phyloP scores from a whole-genome alignment of 257 asterid genomes.

The Eucommia ulmoides region DNA sequence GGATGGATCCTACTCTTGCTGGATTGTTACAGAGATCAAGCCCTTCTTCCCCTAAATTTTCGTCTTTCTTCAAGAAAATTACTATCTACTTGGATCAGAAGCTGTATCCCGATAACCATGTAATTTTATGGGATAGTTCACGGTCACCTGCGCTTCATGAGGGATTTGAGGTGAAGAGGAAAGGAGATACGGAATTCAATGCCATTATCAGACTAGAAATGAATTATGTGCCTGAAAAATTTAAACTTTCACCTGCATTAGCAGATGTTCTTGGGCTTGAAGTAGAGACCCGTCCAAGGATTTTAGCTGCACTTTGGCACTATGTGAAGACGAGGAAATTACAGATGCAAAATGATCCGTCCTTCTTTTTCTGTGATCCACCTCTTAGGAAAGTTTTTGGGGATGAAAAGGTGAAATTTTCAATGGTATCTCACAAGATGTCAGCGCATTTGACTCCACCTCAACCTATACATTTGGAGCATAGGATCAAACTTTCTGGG shows the following conservation, averaged over 20 bases:
- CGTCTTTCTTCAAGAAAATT: slow-evolving; percentile 71
- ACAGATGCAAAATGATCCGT: slow-evolving; percentile 58
- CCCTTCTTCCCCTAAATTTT: slow-evolving; percentile 39
- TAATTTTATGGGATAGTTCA: slow-evolving; percentile 79
- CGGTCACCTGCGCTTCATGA: slow-evolving; percentile 59
- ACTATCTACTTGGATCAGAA: slow-evolving; percentile 80
- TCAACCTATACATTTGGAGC: slow-evolving; percentile 85
- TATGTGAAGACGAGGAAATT: slow-evolving; percentile 55
- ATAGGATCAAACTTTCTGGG: slow-evolving; percentile 75
- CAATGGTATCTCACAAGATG: slow-evolving; percentile 57
- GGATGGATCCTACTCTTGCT: slow-evolving; percentile 31
- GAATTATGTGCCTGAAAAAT: slow-evolving; percentile 65
- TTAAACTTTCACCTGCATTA: slow-evolving; percentile 62
- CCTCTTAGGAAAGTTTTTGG: slow-evolving; percentile 71
- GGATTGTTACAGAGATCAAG: slow-evolving; percentile 17
- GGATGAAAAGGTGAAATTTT: slow-evolving; percentile 77
- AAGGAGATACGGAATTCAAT: slow-evolving; percentile 80
- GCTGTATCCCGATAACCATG: slow-evolving; percentile 73
- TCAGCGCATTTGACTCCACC: slow-evolving; percentile 55
- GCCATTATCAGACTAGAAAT: slow-evolving; percentile 79
- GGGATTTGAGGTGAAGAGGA: slow-evolving; percentile 88
- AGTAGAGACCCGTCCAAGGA: slow-evolving; percentile 64
- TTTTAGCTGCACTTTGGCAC: slow-evolving; percentile 70
- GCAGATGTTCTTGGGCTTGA: slow-evolving; percentile 80
- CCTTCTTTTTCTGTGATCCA: slow-evolving; percentile 67